Conservation (phyloP, 2,329 filamentous ascomycete genomes). For the Fusarium multiceps region DNA sequence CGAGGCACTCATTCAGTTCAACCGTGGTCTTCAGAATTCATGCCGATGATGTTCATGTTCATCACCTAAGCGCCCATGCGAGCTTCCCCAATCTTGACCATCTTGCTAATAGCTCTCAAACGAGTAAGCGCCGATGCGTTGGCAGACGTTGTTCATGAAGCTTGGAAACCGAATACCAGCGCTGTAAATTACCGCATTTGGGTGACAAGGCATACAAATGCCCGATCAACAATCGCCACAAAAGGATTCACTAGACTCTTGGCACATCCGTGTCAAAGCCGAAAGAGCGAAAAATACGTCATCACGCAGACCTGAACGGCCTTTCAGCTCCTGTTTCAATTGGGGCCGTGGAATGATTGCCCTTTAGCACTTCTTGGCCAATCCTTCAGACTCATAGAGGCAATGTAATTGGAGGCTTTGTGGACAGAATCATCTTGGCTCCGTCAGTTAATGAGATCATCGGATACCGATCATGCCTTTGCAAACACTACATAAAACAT, state of each 20-base stretch:
- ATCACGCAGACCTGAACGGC: not conserved
- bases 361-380: not conserved
- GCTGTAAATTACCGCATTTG: not conserved
- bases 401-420: not conserved
- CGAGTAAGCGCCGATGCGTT: not conserved
- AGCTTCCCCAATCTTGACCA: not conserved
- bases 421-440: not conserved
- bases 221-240: not conserved
- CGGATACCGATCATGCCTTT: too few relatives aligned
- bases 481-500: too few relatives aligned
- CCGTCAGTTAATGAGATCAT: not conserved
- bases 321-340: not conserved
- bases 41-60: rapidly evolving
- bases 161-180: not conserved
- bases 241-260: not conserved
- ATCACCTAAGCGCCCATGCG: not conserved
- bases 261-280: not conserved
- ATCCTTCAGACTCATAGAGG: too few relatives aligned
- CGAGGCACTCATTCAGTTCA: too few relatives aligned
- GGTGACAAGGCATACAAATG: not conserved
- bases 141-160: too few relatives aligned
- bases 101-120: rapidly evolving
- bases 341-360: not conserved
- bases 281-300: not conserved
- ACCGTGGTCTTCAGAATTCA: rapidly evolving